Evolutionary conservation across 2,329 filamentous ascomycete species (phyloP), one percentile per base, ranked within the genome.

Genomic region (Neonectria magnoliae): DNA sequence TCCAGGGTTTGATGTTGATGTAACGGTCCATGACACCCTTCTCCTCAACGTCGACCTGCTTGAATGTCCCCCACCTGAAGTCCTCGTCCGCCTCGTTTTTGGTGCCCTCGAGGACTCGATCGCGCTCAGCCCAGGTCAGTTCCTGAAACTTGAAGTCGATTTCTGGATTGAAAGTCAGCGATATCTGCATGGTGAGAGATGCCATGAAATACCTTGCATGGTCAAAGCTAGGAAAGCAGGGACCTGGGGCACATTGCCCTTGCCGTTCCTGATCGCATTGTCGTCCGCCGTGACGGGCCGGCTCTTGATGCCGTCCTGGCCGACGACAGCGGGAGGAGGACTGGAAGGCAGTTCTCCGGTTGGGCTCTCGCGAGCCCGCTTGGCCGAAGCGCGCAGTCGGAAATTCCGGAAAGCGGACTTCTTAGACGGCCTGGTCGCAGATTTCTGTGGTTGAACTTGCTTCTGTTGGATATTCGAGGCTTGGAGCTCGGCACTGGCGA

Each of bases 1-100:
- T 90, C 89, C 93, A 99, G 0, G 94, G 93, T 76, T 94, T 91
- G 68, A 99, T 93, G 76, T 98, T 97, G 58, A 85, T 78, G 80
- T 98, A 99, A 60, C 96, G 90, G 79, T 98, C 97, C 70, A 95
- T 81, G 31, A 70, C 62, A 48, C 71, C 73, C 64, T 73, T 75
- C 57, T 71, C 68, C 41, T 72, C 69, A 5, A 57, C 60, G 38
- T 80, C 77, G 11, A 71, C 64, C 55, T 80, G 79, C 62, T 78
- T 78, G 60, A 76, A 80, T 22, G 73, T 71, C 7, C 71, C 71
- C 80, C 80, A 82, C 68, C 70, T 77, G 57, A 68, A 73, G 22
- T 79, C 73, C 8, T 73, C 63, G 22, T 74, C 67, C 47, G 57
- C 64, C 13, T 79, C 75, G 75, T 82, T 81, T 59, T 77, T 76